Evolutionary conservation across 257 asterid species (phyloP).

Genomic region (Fraxinus anomala): DNA sequence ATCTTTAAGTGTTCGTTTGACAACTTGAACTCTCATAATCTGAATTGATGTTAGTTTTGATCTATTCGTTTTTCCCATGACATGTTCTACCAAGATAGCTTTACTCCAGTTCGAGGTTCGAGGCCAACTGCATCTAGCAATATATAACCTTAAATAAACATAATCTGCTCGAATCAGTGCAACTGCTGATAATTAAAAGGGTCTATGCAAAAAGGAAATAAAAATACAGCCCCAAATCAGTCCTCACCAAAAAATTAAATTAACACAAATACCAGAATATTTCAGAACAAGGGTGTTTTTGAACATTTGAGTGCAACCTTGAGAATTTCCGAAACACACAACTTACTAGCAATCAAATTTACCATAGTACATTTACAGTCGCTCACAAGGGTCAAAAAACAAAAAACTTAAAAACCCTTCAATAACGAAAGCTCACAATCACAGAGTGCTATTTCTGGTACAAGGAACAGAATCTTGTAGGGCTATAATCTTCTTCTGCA

Average conservation of each 20-base stretch:
- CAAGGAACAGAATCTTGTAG: constrained; percentile 50
- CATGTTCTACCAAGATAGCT: neutral
- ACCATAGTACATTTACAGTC: constrained; percentile 32
- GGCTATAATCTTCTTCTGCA: constrained; percentile 75
- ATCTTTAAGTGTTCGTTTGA: neutral
- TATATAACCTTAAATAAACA: neutral
- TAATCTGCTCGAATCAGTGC: neutral
- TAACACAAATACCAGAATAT: too few species aligned
- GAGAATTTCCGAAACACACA: constrained; percentile 11
- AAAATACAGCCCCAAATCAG: too few species aligned
- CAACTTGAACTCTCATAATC: neutral
- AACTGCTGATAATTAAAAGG: neutral
- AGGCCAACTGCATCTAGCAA: neutral
- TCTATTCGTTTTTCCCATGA: neutral
- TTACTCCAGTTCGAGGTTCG: neutral
- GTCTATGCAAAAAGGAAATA: too few species aligned
- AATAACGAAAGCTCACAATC: constrained; percentile 17
- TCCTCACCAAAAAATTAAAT: too few species aligned
- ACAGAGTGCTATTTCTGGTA: constrained; percentile 27
- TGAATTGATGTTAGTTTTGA: neutral
- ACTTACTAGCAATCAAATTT: constrained; percentile 26
- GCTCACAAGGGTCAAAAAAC: constrained; percentile 16
- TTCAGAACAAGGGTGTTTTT: neutral
- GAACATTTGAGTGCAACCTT: constrained; percentile 2
- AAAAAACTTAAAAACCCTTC: constrained; percentile 3